Percentiles rank a stretch among this genome's conserved stretches.
phyloP scores from a whole-genome alignment of 768 basidiomycete species.

The Candolleomyces eurysporus region DNA sequence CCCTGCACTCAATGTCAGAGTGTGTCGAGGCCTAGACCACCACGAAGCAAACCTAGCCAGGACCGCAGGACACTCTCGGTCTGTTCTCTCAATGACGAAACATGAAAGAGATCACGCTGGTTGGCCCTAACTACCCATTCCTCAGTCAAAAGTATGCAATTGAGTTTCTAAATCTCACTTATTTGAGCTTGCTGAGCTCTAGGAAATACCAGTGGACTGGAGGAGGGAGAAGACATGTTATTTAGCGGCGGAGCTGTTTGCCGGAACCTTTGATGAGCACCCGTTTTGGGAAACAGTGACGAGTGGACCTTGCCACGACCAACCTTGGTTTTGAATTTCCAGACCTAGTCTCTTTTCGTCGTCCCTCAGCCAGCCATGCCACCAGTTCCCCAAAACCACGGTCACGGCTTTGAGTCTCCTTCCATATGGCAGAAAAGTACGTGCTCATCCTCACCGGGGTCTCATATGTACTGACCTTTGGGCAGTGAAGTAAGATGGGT shows the following conservation, averaged over 20 bases:
- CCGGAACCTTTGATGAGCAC: not conserved
- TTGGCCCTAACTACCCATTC: slow-evolving; percentile 68
- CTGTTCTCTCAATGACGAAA: slow-evolving; percentile 73
- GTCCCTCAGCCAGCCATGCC: slow-evolving; percentile 4
- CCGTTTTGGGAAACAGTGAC: not conserved
- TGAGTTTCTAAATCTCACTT: slow-evolving; percentile 47
- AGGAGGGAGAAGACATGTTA: slow-evolving; percentile 16
- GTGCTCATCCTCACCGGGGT: slow-evolving; percentile 18
- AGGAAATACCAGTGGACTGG: slow-evolving; percentile 50
- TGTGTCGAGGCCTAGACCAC: not conserved
- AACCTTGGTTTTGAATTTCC: no score
- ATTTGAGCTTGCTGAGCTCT: slow-evolving; percentile 83
- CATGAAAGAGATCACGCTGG: slow-evolving; percentile 79
- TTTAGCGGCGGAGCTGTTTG: not conserved
- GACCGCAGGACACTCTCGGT: slow-evolving; percentile 70
- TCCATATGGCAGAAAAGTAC: slow-evolving; percentile 77
- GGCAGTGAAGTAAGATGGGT: slow-evolving; percentile 56
- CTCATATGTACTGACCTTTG: not conserved
- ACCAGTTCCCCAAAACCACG: slow-evolving; percentile 37
- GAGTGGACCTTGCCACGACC: not conserved
- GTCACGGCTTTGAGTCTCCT: slow-evolving; percentile 45
- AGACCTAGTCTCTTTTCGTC: not conserved
- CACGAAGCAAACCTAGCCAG: slow-evolving; percentile 61
- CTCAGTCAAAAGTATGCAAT: slow-evolving; percentile 10
- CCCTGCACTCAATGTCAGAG: slow-evolving; percentile 41